A percentile compares a stretch with the other conserved stretches of the same genome.
Evolutionary conservation across 2,329 filamentous ascomycete species (phyloP).

Genomic region (Bretziella fagacearum): DNA sequence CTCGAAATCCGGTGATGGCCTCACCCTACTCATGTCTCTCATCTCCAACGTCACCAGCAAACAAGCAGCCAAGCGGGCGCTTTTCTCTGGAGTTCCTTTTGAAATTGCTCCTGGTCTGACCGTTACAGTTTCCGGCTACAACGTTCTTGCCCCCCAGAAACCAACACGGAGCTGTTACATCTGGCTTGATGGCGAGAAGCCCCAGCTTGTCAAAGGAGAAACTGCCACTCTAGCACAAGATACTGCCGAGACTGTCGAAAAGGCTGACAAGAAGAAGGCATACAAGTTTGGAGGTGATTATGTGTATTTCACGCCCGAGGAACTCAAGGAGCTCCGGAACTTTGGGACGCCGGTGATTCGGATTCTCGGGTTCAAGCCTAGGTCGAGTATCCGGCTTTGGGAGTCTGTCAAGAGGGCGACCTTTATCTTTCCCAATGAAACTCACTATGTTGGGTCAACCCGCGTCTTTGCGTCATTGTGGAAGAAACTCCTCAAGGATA

Average conservation of each 20-base stretch:
- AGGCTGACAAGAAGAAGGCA: slow-evolving; percentile 69
- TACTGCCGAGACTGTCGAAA: slow-evolving; percentile 58
- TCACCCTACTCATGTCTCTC: slow-evolving; percentile 62
- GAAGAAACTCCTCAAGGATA: slow-evolving; percentile 62
- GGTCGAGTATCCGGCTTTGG: slow-evolving; percentile 60
- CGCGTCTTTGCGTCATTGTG: slow-evolving; percentile 84
- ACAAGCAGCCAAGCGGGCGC: slow-evolving; percentile 64
- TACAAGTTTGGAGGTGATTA: slow-evolving; percentile 93
- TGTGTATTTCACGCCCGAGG: slow-evolving; percentile 69
- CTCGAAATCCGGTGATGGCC: slow-evolving; percentile 54
- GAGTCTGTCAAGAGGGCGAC: slow-evolving; percentile 70
- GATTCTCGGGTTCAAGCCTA: slow-evolving; percentile 85
- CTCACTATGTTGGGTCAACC: slow-evolving; percentile 76
- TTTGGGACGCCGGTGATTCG: slow-evolving; percentile 73
- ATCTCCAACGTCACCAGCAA: slow-evolving; percentile 83
- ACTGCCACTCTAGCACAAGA: slow-evolving; percentile 65
- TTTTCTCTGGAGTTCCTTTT: slow-evolving; percentile 75
- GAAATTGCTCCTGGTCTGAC: slow-evolving; percentile 71
- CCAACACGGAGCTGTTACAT: slow-evolving; percentile 73
- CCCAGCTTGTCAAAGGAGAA: slow-evolving; percentile 60
- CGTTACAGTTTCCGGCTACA: slow-evolving; percentile 88
- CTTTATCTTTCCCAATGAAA: slow-evolving; percentile 89
- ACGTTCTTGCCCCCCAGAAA: slow-evolving; percentile 68
- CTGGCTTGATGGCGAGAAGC: slow-evolving; percentile 70
- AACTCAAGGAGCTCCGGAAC: slow-evolving; percentile 58